Base-by-base conservation (phyloP, 148 eudicot species). In the Bassia scoparia region DNA sequence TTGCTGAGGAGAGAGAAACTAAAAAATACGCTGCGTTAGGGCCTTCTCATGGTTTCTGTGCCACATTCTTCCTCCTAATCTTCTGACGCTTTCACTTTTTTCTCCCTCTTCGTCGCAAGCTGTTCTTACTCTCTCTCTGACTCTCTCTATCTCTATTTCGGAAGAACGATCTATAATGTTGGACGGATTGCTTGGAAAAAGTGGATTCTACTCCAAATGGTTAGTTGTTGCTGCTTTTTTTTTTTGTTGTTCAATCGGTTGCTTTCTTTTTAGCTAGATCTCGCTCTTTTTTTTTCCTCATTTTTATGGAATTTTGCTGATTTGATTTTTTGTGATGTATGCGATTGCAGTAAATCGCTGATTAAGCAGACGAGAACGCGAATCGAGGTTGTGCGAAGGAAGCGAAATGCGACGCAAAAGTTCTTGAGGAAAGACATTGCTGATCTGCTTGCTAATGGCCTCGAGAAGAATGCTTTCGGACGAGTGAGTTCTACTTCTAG, bases 401-500 rank as follows among this genome's bases (percentile, higher is more conserved):
- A 87, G 78, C 81, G 88, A 64, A 90, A 79, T 80, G 96, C 98
- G 55, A 93, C 92, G 69, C 89, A 87, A 81, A 89, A 89, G 90
- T 90, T 93, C 77, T 82, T 90, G 11, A 89, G 87, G 71, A 89
- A 91, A 44, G 96, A 90, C 82, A 86, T 93, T 59, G 92, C 86
- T 37, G 89, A 93, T 83, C 79, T 93, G 48, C 94, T 93, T n/a
- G 81, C 89, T 54, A 81, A 85, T 76, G 91, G 93, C 34, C 90
- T 89, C 48, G 96, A 93, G 49, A 77, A 76, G 61, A 87, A 90
- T 77, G 96, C 98, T 63, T 86, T 68, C 50, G 90, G 88, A 58
- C 74, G 96, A 88, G 98, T 92, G 38, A 69, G 35, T 77, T 67
- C 44, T 37, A 37, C 3, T 13, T n/a, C n/a, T n/a, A n/a, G n/a